A percentile compares a stretch with the other conserved stretches of the same genome.
phyloP scores from a whole-genome alignment of 805 yeast species.

The Citeromyces matritensis region DNA sequence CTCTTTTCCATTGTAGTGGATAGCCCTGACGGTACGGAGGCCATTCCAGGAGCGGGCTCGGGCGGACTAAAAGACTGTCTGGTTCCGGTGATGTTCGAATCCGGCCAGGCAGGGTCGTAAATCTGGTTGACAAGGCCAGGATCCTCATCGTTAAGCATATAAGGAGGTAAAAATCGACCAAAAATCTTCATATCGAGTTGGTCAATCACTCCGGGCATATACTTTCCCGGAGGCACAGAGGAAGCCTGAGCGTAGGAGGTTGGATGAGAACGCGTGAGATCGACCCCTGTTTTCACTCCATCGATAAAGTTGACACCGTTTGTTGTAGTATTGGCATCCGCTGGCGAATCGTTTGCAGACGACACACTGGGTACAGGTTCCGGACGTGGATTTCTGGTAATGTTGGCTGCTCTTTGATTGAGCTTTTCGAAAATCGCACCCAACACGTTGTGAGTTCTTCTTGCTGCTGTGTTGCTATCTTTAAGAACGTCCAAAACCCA shows the following conservation, averaged over 20 bases:
- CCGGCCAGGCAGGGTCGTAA: background rate
- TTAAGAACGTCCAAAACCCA: slow-evolving; percentile 57
- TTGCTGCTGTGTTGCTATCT: slow-evolving; percentile 64
- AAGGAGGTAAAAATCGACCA: slow-evolving; percentile 75
- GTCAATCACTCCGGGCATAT: slow-evolving; percentile 76
- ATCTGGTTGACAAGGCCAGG: background rate
- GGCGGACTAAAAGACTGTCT: background rate
- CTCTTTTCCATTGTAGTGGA: no score
- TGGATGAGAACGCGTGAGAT: slow-evolving; percentile 7
- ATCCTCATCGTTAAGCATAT: slow-evolving; percentile 33
- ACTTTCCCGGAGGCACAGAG: slow-evolving; percentile 13
- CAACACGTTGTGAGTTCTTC: slow-evolving; percentile 64
- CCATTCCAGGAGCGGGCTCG: background rate
- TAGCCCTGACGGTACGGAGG: background rate
- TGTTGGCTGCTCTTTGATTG: slow-evolving; percentile 53
- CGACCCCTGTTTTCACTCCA: slow-evolving; percentile 17
- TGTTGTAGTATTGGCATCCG: slow-evolving; percentile 6
- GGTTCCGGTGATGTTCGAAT: background rate
- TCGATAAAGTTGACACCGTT: slow-evolving; percentile 18
- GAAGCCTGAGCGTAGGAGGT: background rate
- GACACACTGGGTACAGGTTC: slow-evolving; percentile 9
- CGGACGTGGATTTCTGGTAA: slow-evolving; percentile 3
- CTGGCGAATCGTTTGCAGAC: slow-evolving; percentile 1
- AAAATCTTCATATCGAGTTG: slow-evolving; percentile 73
- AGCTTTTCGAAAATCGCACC: slow-evolving; percentile 70